These are phyloP conservation scores for Thymus quinquecostatus DNA, from an alignment of 257 asterid genomes.

Conservation along the genomic window DNA sequence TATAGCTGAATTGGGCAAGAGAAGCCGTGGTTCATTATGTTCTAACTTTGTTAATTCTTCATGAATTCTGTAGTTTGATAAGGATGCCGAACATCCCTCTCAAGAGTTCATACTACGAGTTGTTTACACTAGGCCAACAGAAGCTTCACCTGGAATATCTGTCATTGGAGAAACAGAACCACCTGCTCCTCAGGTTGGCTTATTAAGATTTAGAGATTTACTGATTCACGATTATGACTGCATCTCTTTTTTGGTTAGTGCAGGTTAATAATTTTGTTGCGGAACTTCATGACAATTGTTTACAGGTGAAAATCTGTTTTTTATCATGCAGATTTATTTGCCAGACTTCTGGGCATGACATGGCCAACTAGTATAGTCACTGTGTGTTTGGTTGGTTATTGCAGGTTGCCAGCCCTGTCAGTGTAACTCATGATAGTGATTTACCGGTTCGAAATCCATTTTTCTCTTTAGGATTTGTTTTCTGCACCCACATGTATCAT, in stretches of 20 bases:
- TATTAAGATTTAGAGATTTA: constrained; percentile 9
- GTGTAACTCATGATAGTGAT: neutral
- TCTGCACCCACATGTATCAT: neutral
- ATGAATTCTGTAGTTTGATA: constrained; percentile 48
- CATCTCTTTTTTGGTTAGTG: constrained; percentile 23
- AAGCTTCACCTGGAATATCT: constrained; percentile 27
- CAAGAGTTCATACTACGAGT: constrained; percentile 46
- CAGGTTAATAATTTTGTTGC: constrained; percentile 25
- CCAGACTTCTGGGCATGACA: neutral
- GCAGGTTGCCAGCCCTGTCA: constrained; percentile 8
- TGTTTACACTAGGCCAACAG: constrained; percentile 33
- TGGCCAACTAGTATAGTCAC: neutral
- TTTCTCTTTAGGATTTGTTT: neutral
- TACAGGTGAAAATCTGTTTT: constrained; percentile 29
- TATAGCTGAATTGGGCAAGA: constrained; percentile 4
- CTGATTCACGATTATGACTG: constrained; percentile 1
- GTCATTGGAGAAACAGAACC: constrained; percentile 35
- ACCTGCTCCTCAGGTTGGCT: constrained; percentile 54
- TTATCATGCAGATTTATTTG: constrained; percentile 6
- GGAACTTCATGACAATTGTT: constrained; percentile 15
- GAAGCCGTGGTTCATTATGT: constrained; percentile 6
- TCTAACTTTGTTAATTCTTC: constrained; percentile 11
- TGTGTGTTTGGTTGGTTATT: neutral
- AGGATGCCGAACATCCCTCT: constrained; percentile 42
- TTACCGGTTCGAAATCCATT: neutral